Percentiles rank a stretch among this genome's conserved stretches.
phyloP scores from a whole-genome alignment of 495 filamentous ascomycete species.

The Aspergillus steynii region DNA sequence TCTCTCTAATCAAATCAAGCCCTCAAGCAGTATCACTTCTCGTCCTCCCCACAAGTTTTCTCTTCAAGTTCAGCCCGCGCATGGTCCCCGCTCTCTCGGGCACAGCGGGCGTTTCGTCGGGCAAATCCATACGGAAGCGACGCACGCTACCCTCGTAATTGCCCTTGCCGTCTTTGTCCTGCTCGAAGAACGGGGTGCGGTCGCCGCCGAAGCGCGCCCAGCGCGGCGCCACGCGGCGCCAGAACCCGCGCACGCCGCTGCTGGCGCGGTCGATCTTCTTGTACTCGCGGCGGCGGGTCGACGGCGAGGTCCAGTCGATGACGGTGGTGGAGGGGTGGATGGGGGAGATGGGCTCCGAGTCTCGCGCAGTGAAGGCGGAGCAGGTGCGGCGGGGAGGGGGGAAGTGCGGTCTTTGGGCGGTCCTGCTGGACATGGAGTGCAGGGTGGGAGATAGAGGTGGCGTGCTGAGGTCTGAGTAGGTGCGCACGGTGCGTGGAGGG shows the following conservation, averaged over 20 bases:
- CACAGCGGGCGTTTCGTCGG: constrained; percentile 28
- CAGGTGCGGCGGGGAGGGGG: constrained; percentile 13
- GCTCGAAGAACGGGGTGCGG: constrained; percentile 44
- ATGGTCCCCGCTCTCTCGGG: not conserved
- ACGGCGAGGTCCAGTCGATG: constrained; percentile 51
- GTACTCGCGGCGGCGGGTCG: constrained; percentile 49
- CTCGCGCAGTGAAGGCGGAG: constrained; percentile 19
- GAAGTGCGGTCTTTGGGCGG: not conserved
- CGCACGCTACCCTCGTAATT: constrained; percentile 50
- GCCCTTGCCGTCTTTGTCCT: constrained; percentile 35
- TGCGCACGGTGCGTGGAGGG: constrained; percentile 7
- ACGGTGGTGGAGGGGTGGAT: constrained; percentile 42
- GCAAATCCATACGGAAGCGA: constrained; percentile 50
- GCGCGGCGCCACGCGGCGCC: constrained; percentile 44
- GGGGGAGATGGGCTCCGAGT: constrained; percentile 26
- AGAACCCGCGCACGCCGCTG: constrained; percentile 45
- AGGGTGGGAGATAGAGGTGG: constrained; percentile 18
- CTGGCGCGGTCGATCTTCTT: constrained; percentile 52
- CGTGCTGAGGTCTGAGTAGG: constrained; percentile 16
- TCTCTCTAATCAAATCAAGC: not conserved
- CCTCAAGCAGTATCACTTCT: constrained; percentile 1
- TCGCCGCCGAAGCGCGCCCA: constrained; percentile 38
- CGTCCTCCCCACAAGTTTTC: constrained; percentile 13
- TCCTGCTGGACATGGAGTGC: constrained; percentile 9
- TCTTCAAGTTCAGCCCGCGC: constrained; percentile 16